Base-by-base conservation (phyloP, 441 rosid species). In the Aquilaria agallochum region DNA sequence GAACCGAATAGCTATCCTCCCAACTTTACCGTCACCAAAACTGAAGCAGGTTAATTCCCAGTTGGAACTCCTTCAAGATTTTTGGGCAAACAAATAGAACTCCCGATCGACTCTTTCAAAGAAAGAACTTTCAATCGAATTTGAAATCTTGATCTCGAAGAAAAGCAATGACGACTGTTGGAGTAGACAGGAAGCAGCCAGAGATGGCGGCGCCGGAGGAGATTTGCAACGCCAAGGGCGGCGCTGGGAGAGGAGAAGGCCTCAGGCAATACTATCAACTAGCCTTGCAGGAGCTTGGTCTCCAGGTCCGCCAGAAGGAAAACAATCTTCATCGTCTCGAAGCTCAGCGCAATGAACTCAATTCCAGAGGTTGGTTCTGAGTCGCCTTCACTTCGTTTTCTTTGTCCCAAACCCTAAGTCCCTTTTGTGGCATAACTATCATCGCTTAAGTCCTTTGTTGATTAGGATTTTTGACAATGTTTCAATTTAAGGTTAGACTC, bases 281-380 rank as follows among this genome's bases (percentile, higher is more conserved):
- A 20, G 27, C 27, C 27, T 81, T 87, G 33, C 97, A 89, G 68
- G 97, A 89, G 67, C 82, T 64, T 55, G 95, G 83, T 75, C 96
- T 89, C 30, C 87, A 47, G 66, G 86, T 83, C 60, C 87, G 99
- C 2, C 94, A 84, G 64, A 89, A 89, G 68, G 68, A 76, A 36
- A 82, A 87, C 74, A 84, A 94, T 67, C 97, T 94, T 69, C 89
- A 94, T 78, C 93, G 97, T 30, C 96, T 94, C 6, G 93, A 94
- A 72, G 99, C 99, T 54, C 99, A 91, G 72, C 86, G 97, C 27
- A 91, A 94, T 59, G 96, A 87, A 49, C 90, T 91, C 74, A 94
- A 94, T 77, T 87, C 97, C 11, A 59, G 84, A 64, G 98, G 97
- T 88, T 4, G 42, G 42, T 5, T 52, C 27, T 20, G 27, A 20